Percentiles rank a stretch among this genome's conserved stretches.
phyloP scores from a whole-genome alignment of 306 rosid species.

The cucumber (Cucumis sativus) region DNA sequence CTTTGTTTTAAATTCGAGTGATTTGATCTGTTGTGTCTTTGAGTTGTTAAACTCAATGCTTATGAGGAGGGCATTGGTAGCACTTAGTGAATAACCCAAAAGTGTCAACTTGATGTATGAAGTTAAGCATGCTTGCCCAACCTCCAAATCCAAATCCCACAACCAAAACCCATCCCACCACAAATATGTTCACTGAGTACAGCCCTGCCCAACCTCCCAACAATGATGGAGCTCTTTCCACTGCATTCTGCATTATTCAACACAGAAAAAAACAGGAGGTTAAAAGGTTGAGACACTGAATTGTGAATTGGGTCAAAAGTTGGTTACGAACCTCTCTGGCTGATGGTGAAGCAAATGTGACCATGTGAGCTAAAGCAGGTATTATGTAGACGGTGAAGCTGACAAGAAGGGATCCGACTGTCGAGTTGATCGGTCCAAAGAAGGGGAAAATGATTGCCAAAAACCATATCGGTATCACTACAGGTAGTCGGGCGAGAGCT shows the following conservation, averaged over 20 bases:
- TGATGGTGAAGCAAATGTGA: conserved; percentile 66
- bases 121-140: conserved; percentile 92
- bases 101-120: conserved; percentile 57
- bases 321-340: conserved; percentile 60
- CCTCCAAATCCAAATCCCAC: conserved; percentile 98
- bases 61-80: conserved; percentile 85
- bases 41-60: conserved; percentile 26
- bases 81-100: conserved; percentile 87
- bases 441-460: conserved; percentile 88
- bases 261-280: background rate
- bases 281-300: background rate
- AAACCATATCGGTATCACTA: conserved; percentile 96
- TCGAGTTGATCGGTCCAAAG: conserved; percentile 94
- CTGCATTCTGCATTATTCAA: conserved; percentile 56
- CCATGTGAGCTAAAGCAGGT: conserved; percentile 92
- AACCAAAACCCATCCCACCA: conserved; percentile 82
- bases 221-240: conserved; percentile 72
- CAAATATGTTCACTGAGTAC: conserved; percentile 61
- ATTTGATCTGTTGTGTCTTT: background rate
- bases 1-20: background rate
- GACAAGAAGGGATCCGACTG: conserved; percentile 94
- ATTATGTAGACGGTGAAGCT: conserved; percentile 99
- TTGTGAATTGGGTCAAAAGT: background rate
- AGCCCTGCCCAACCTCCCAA: conserved; percentile 86
- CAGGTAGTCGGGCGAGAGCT: conserved; percentile 77